Conservation (phyloP, 2,329 filamentous ascomycete species). For the Ophiobolus disseminans region DNA sequence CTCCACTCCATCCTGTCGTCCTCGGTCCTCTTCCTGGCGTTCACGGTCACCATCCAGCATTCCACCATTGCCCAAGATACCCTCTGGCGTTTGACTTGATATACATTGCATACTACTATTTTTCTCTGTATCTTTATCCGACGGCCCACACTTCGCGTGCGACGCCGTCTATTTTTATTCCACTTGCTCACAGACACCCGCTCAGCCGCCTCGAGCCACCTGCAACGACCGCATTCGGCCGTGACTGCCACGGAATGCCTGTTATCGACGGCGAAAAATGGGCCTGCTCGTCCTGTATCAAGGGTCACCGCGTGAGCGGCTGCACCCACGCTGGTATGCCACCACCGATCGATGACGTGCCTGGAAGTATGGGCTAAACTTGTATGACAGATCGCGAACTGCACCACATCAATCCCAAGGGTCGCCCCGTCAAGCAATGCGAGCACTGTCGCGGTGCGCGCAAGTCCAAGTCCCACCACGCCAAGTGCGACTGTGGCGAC, state of each 20-base stretch:
- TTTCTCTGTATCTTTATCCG: constrained; percentile 28
- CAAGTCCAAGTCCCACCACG: constrained; percentile 92
- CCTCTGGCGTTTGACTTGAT: constrained; percentile 39
- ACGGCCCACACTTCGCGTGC: constrained; percentile 19
- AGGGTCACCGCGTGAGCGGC: constrained; percentile 97
- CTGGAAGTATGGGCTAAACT: constrained; percentile 22
- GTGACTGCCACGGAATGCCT: constrained; percentile 44
- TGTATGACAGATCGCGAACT: constrained; percentile 77
- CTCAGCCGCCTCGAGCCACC: constrained; percentile 33
- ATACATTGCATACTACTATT: constrained; percentile 22
- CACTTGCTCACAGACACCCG: constrained; percentile 15
- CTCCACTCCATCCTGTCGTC: constrained; percentile 39
- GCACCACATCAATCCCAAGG: constrained; percentile 96
- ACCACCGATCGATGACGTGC: constrained; percentile 23
- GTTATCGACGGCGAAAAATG: constrained; percentile 86
- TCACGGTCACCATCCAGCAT: constrained; percentile 44
- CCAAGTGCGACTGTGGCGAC: constrained; percentile 96
- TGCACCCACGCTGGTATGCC: constrained; percentile 88
- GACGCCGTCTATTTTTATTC: constrained; percentile 24
- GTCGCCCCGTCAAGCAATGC: constrained; percentile 96
- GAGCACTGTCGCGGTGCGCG: constrained; percentile 94
- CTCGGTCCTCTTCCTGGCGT: constrained; percentile 47
- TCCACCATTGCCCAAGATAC: constrained; percentile 45
- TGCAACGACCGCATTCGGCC: constrained; percentile 47
- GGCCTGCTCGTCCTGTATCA: constrained; percentile 97